Percentiles rank a stretch among this genome's conserved stretches.
Conservation (phyloP, 495 filamentous ascomycete species). For the Aspergillus baeticus region DNA sequence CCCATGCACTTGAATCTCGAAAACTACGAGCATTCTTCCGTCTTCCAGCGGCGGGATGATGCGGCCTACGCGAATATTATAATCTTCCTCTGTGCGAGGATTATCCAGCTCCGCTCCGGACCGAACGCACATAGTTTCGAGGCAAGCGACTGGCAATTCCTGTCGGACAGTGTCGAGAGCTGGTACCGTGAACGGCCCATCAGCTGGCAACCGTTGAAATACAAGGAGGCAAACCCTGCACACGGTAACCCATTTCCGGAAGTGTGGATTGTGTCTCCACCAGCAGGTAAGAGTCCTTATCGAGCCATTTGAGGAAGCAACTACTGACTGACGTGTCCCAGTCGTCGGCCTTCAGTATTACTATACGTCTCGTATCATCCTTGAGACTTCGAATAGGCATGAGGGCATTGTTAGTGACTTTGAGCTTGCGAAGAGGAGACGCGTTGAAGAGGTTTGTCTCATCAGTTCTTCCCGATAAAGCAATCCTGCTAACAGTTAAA, state of each 20-base stretch:
- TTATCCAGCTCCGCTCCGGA: conserved; percentile 31
- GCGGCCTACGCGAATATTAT: conserved; percentile 34
- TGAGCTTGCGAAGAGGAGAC: conserved; percentile 28
- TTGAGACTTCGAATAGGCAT: conserved; percentile 28
- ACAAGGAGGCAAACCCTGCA: conserved; percentile 25
- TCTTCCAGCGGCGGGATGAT: conserved; percentile 36
- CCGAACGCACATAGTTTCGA: conserved; percentile 22
- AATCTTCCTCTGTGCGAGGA: conserved; percentile 37
- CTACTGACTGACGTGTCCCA: conserved; percentile 9
- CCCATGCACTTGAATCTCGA: conserved; percentile 33
- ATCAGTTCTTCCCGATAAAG: background rate
- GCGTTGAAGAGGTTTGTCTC: conserved; percentile 30
- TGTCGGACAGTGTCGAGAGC: conserved; percentile 27
- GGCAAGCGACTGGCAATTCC: conserved; percentile 21
- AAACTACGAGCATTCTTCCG: conserved; percentile 35
- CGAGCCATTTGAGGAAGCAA: background rate
- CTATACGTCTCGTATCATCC: conserved; percentile 31
- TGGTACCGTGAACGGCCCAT: conserved; percentile 31
- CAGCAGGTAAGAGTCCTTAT: conserved; percentile 26
- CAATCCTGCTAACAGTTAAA: background rate
- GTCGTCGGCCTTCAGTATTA: conserved; percentile 42
- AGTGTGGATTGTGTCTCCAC: conserved; percentile 40
- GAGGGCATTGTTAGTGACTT: conserved; percentile 26
- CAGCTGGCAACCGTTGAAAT: conserved; percentile 39
- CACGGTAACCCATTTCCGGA: conserved; percentile 36